phyloP scores from a whole-genome alignment of 371 early-diverging fungal genomes.

The Actinomortierella ambigua region DNA sequence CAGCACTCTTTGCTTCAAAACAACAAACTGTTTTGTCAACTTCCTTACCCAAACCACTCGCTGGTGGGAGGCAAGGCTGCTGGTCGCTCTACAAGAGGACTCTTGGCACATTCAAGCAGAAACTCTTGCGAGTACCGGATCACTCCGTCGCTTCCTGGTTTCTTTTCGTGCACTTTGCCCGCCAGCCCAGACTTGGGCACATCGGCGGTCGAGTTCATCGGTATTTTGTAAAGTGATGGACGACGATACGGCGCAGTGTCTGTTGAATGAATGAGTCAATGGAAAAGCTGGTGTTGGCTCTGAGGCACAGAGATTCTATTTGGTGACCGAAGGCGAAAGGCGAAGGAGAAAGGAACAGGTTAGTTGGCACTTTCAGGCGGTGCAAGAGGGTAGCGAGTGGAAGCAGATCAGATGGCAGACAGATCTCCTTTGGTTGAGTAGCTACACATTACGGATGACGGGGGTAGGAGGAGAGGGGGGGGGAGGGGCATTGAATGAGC shows the following conservation, averaged over 20 bases:
- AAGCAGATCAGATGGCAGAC: too few species aligned
- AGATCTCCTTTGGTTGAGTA: too few species aligned
- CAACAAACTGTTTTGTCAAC: too few species aligned
- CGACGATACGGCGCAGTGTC: constrained; percentile 2
- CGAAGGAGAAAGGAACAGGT: too few species aligned
- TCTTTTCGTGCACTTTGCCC: constrained; percentile 10
- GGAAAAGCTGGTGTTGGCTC: background rate
- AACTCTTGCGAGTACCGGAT: constrained; percentile 44
- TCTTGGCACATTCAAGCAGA: constrained; percentile 38
- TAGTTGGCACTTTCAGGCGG: too few species aligned
- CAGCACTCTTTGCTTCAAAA: too few species aligned
- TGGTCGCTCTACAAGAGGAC: constrained; percentile 37
- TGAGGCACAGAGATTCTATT: constrained; percentile 1
- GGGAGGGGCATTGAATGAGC: too few species aligned
- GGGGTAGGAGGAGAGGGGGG: too few species aligned
- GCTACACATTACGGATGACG: too few species aligned
- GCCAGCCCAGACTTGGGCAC: constrained; percentile 10
- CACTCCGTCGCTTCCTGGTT: constrained; percentile 10
- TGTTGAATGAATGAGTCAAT: constrained; percentile 1
- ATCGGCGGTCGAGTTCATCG: constrained; percentile 21
- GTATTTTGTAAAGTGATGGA: background rate
- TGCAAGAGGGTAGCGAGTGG: too few species aligned
- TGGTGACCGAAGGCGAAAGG: background rate
- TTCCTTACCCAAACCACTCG: constrained; percentile 38
- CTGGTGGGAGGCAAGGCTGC: constrained; percentile 31